Base-by-base conservation (phyloP, 1,139 yeast genomes). In the Blastobotrys illinoisensis region DNA sequence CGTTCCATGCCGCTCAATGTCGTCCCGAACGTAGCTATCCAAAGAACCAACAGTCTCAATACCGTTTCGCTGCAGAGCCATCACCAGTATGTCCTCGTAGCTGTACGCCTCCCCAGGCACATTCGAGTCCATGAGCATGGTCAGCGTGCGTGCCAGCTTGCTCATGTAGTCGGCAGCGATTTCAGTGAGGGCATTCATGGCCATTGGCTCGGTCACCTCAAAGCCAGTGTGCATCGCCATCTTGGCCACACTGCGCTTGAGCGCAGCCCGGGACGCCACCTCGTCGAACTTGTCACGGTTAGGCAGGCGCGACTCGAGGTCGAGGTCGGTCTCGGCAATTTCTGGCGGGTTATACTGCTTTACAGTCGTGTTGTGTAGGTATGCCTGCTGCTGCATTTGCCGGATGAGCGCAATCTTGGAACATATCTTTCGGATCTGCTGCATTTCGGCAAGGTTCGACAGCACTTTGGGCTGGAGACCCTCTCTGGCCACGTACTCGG, bases 151-250 rank as follows among this genome's bases (percentile, higher is more conserved):
- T 13, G 88, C 88, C 51, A 93, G 74, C 65, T 88, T 90, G 43
- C 83, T 77, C 71, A 95, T 67, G 66, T 88, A 91, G 56, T 80
- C 85, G 48, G 88, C 93, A 0, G 97, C 95, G 45, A 93, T 73
- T 62, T 90, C 96, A 0, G 97, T 82, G 55, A 95, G 72, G 1
- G 90, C 80, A 58, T 88, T 87, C 21, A 88, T 78, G 1, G 98
- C 97, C 57, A 79, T 75, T 11, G 86, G 81, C 61, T 88, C 89
- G 0, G 95, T 81, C 1, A 85, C 77, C 71, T 95, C 98, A 73
- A 88, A 95, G 0, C 99, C 99, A 40, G 88, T 85, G 54, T 89
- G 88, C 98, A 93, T 93, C 0, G 89, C 83, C 23, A 95, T 74
- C 58, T 90, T 89, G 14, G 91, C 81, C 1, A 88, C 80, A 49